These are phyloP conservation scores for Backusella macrospora DNA, from an alignment of 192 early-diverging fungal genomes.

Conservation along the genomic window DNA sequence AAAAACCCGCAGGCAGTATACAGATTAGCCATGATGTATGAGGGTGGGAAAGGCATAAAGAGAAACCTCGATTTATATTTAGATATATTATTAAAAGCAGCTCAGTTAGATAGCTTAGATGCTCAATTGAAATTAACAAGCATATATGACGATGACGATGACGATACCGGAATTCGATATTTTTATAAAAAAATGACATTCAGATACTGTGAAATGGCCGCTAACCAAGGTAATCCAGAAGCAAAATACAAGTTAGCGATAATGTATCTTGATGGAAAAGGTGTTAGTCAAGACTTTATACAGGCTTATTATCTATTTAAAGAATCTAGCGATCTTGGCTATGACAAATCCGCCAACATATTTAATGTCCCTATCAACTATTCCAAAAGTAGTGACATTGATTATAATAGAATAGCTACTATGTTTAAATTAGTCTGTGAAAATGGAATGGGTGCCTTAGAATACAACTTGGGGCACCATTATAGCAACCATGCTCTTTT, in stretches of 20 bases:
- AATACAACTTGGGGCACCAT: constrained; percentile 5
- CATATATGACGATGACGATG: background rate
- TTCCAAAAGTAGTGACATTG: background rate
- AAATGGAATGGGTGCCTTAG: background rate
- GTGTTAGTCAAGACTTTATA: constrained; percentile 23
- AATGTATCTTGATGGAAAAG: background rate
- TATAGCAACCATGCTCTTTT: background rate
- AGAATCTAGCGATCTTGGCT: background rate
- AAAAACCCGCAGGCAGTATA: too few species aligned
- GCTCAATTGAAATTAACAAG: background rate
- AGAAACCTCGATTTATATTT: too few species aligned
- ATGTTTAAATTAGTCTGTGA: background rate
- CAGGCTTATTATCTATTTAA: background rate
- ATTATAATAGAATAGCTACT: background rate
- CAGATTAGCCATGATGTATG: too few species aligned
- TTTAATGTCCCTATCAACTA: background rate
- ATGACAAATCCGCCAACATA: background rate
- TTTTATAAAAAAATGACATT: constrained; percentile 21
- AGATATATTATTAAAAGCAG: background rate
- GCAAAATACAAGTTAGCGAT: background rate
- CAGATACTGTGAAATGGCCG: constrained; percentile 25
- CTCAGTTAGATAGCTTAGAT: background rate
- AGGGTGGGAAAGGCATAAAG: too few species aligned
- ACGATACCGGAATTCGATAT: background rate
- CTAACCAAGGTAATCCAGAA: background rate